These are phyloP conservation scores for Colletotrichum graminicola DNA, from an alignment of 2,329 filamentous ascomycete species.

Conservation along the genomic window DNA sequence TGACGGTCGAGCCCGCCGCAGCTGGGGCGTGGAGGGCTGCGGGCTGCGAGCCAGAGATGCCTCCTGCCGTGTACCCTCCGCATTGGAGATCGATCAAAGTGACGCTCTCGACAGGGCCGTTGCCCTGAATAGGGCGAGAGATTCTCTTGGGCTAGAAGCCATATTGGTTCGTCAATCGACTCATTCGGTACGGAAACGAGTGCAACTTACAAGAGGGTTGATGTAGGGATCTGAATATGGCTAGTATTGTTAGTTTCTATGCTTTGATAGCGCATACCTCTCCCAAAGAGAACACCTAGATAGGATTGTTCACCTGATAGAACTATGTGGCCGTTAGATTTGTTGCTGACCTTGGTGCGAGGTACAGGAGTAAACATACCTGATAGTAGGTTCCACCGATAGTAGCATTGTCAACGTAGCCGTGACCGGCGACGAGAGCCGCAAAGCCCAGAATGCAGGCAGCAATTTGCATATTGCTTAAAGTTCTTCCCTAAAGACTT, in stretches of 20 bases:
- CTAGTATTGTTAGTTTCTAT: slow-evolving; percentile 11
- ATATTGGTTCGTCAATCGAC: not conserved
- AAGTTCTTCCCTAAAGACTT: not conserved
- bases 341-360: fast-evolving
- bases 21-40: slow-evolving; percentile 66
- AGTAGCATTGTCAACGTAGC: slow-evolving; percentile 60
- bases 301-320: slow-evolving; percentile 48
- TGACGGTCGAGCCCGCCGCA: slow-evolving; percentile 65
- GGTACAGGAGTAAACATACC: slow-evolving; percentile 38
- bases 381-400: slow-evolving; percentile 57
- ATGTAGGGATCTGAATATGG: slow-evolving; percentile 45
- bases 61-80: slow-evolving; percentile 63
- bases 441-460: slow-evolving; percentile 46
- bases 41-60: slow-evolving; percentile 61
- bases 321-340: slow-evolving; percentile 45
- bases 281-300: not conserved
- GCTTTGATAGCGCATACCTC: not conserved
- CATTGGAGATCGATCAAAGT: slow-evolving; percentile 68
- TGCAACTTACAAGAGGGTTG: slow-evolving; percentile 22
- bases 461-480: slow-evolving; percentile 23
- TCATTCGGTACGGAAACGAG: not conserved
- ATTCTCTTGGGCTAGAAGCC: slow-evolving; percentile 49
- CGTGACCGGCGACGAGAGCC: slow-evolving; percentile 60
- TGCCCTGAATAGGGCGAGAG: slow-evolving; percentile 68
- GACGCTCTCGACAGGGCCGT: slow-evolving; percentile 68